Base-by-base conservation (phyloP, 2,329 filamentous ascomycete species). In the Fusarium lateritium region DNA sequence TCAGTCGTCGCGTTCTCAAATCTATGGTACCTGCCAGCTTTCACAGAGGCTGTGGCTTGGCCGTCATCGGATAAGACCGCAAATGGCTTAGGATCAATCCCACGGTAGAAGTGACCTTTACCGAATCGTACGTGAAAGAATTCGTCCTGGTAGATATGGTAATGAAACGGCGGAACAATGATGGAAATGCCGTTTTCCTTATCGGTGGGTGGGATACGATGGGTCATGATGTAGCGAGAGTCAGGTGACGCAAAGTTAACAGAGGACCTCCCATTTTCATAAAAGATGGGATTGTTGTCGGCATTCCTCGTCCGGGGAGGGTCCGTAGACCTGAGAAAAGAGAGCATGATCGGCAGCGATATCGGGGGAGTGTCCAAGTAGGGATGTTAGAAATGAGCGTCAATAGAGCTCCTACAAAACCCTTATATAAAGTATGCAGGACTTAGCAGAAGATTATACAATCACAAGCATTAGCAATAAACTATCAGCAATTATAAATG, bases 201-300 rank as follows among this genome's bases (percentile, higher is more conserved):
- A 7, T 45, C n/a, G 2, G 43, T 60, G 24, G 54, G 57, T 1
- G 57, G 57, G 17, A 60, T 60, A 5, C 54, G 54, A 59, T 60
- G 57, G 7, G 57, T 60, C 57, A 60, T 60, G 36, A 59, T 59
- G 54, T 60, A 59, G 22, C 59, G 44, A 36, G 57, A 60, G 19
- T 46, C 46, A 15, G 57, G 57, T 2, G 21, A 33, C 5, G 43
- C 44, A 4, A 60, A 60, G 7, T 28, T 51, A 2, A 60, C 54
- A 1, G 57, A 60, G 8, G 57, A 60, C 8, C 56, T 45, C 28
- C 54, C 57, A 21, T 42, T 38, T 17, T 60, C 57, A 14, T 60
- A 60, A 0, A 15, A 21, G 5, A 60, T 50, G 17, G 57, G 54
- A 15, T 60, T 60, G 6, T 51, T 59, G 1, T 38, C 19, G n/a